Evolutionary conservation across 768 basidiomycete genomes (phyloP), one percentile per base, ranked within the genome.

Genomic region (Xanthoconium purpureum): DNA sequence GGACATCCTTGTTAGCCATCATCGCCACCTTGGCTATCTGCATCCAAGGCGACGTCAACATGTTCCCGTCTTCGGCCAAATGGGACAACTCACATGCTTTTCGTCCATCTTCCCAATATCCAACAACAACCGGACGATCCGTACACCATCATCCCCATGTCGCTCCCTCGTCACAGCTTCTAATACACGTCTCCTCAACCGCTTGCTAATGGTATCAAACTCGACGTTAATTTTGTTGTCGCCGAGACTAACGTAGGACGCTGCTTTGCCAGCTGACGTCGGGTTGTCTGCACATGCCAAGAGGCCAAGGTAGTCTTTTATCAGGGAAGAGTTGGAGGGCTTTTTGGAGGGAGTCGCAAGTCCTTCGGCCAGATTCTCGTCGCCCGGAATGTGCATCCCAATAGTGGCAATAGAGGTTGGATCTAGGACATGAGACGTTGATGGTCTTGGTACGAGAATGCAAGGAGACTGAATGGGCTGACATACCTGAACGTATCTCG

Each of bases 21-120:
- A 99, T 92, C 17, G 92, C 91, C 48, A 88, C 78, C 71, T 96
- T 96, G 32, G 92, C 89, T 47, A 99, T 85, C 95, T 98, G 62
- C 14, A 32, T n/a, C 29, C 17, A n/a, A 38, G 32, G 17, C 40
- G 48, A 28, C 36, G 29, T 66, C 38, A 56, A 49, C 13, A 15
- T 0, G 45, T 6, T 8, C 20, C n/a, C 24, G 32, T 29, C 43
- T 39, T 57, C 29, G 46, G 36, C 43, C 24, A 17, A 39, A 54
- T 5, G 24, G 14, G 11, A 17, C 11, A 36, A 61, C 81, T 57
- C 52, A 92, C 95, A 73, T 94, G 91, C 68, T 95, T 94, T 73
- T 97, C 96, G 60, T 94, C 92, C 80, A 94, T 87, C 72, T 97
- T 97, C 7, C 92, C 94, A 6, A 85, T 85, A 55, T 88, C 84